Conservation (phyloP, 371 early-diverging fungal genomes). For the Sporodiniella umbellata region DNA sequence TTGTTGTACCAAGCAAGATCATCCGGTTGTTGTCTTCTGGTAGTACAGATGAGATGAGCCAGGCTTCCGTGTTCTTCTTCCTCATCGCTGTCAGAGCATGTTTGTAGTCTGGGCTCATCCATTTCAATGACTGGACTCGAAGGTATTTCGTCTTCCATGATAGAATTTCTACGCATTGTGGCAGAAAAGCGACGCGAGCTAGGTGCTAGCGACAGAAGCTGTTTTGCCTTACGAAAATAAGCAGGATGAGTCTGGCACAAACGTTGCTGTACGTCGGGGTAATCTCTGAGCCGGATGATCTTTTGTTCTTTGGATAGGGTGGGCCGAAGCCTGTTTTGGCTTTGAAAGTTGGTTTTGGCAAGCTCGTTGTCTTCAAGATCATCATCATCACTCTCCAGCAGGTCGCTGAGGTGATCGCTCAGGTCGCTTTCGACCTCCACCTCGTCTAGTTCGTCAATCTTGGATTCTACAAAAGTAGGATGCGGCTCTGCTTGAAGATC, state of each 20-base stretch:
- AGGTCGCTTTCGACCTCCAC: slow-evolving; percentile 11
- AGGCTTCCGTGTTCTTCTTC: slow-evolving; percentile 9
- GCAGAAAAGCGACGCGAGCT: slow-evolving; percentile 19
- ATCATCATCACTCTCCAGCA: slow-evolving; percentile 14
- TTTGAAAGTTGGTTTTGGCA: not conserved
- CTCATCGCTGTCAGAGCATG: slow-evolving; percentile 12
- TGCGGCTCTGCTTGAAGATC: slow-evolving; percentile 26
- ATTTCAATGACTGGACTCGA: slow-evolving; percentile 18
- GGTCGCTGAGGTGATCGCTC: slow-evolving; percentile 18
- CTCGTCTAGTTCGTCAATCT: slow-evolving; percentile 24
- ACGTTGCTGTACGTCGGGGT: slow-evolving; percentile 28
- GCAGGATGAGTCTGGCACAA: slow-evolving; percentile 20
- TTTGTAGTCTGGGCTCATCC: slow-evolving; percentile 28
- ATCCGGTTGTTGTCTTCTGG: slow-evolving; percentile 38
- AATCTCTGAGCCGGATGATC: slow-evolving; percentile 22
- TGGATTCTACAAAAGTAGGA: slow-evolving; percentile 23
- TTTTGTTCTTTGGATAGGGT: not conserved
- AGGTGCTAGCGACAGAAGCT: slow-evolving; percentile 29
- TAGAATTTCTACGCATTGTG: slow-evolving; percentile 34
- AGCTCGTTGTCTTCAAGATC: slow-evolving; percentile 1
- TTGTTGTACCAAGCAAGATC: slow-evolving; percentile 34
- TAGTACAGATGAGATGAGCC: slow-evolving; percentile 19
- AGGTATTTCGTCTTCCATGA: slow-evolving; percentile 27
- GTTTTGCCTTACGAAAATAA: slow-evolving; percentile 40
- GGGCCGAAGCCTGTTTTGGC: too few relatives aligned